phyloP scores from a whole-genome alignment of 2,329 filamentous ascomycete species.

The Curvularia sp. region DNA sequence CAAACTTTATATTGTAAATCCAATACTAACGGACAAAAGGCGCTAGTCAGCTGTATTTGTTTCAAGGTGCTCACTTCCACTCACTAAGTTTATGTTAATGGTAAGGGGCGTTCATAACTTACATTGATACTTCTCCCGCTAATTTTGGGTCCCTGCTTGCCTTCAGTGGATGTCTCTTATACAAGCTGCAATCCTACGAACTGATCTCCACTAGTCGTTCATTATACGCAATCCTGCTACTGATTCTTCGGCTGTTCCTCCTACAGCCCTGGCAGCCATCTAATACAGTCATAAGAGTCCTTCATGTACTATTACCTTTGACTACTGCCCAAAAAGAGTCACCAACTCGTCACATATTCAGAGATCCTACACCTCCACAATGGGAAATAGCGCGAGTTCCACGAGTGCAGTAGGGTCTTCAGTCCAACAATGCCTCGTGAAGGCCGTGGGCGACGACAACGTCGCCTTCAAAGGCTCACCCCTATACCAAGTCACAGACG shows the following conservation, averaged over 20 bases:
- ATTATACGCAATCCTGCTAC: not conserved
- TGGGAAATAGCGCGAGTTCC: slow-evolving; percentile 37
- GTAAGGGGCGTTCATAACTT: not conserved
- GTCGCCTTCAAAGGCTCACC: slow-evolving; percentile 34
- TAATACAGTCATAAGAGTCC: not conserved
- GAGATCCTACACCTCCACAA: slow-evolving; percentile 12
- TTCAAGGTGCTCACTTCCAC: not conserved
- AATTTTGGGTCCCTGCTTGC: not conserved
- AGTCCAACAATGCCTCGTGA: slow-evolving; percentile 38
- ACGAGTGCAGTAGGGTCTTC: slow-evolving; percentile 27
- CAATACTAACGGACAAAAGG: not conserved
- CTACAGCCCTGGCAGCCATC: not conserved
- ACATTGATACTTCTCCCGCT: not conserved
- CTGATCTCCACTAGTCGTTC: not conserved
- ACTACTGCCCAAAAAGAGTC: not conserved
- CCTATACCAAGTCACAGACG: slow-evolving; percentile 41
- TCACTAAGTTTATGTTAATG: not conserved
- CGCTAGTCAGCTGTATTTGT: not conserved
- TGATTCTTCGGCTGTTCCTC: not conserved
- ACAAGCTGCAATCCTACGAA: not conserved
- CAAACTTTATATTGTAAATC: not conserved
- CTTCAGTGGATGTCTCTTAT: no score
- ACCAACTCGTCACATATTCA: not conserved
- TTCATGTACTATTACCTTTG: not conserved
- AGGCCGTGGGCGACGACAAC: slow-evolving; percentile 35